Evolutionary conservation across 352 stramenopile species (phyloP), one percentile per base, ranked within the genome.

Genomic region (Peronospora tabacina): DNA sequence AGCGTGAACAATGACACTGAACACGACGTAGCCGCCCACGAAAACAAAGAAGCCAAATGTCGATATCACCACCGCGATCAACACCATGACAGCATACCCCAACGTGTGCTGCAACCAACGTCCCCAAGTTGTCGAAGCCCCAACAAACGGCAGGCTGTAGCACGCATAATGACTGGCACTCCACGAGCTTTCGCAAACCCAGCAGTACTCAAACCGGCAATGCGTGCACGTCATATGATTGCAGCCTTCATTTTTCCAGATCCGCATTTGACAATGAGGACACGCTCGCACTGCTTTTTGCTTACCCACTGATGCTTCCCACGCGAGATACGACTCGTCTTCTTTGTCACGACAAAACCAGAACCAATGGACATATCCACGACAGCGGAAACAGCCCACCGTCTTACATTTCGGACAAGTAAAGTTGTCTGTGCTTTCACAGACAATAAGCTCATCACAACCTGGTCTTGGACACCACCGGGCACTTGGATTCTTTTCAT

Each of bases 181-280:
- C 77, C 75, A 89, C 12, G 24, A 35, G 17, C 52, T 67, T 17
- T 74, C 72, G 33, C 77, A 89, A 7, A 85, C 64, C 77, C 77
- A 88, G 53, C 77, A 88, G 48, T 79, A 88, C 49, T 87, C 58
- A 38, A 70, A 67, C 6, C 68, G 72, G 29, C 76, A 87, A 30
- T 64, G 57, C n/a, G 70, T 68, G 51, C 76, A 87, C 20, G 66
- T 85, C 64, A 88, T 88, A 62, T 88, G 76, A 46, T 85, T 85
- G 39, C 55, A 74, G 11, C 76, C 76, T 49, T 88, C 77, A 32
- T 64, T 79, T 61, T 86, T 88, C 77, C 77, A 88, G 45, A 88
- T 88, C 36, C 72, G 66, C 65, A 88, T 82, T 9, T 68, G 48
- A 39, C 77, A 88, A 13, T 70, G 60, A 8, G 77, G 77, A 52